Evolutionary conservation across 805 yeast genomes (phyloP).

Genomic region (Candida chauliodis): DNA sequence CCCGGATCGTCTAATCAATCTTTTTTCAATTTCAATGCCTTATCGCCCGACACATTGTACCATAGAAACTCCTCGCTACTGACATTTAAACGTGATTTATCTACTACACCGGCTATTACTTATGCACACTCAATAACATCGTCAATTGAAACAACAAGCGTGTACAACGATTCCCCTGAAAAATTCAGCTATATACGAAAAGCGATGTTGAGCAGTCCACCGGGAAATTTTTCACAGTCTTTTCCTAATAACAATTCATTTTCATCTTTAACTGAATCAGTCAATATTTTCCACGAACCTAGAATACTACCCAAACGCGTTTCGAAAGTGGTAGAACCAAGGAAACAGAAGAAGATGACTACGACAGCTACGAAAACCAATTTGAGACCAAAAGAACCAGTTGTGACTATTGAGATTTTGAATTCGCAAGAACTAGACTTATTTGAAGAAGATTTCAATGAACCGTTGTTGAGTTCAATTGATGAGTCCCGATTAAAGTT

Average conservation of each 20-base stretch:
- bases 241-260: conserved; percentile 5
- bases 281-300: not conserved
- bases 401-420: conserved; percentile 44
- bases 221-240: not conserved
- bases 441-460: conserved; percentile 39
- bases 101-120: conserved; percentile 5
- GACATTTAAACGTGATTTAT: conserved; percentile 8
- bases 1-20: conserved; percentile 3
- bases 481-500: conserved; percentile 32
- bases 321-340: conserved; percentile 2
- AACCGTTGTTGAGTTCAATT: conserved; percentile 38
- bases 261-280: conserved; percentile 9
- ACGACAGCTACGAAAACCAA: conserved; percentile 2
- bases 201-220: conserved; percentile 5
- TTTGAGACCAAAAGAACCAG: conserved; percentile 13
- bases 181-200: conserved; percentile 9
- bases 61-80: conserved; percentile 11
- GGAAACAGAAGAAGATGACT: conserved; percentile 1
- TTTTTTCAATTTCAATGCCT: not conserved
- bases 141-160: conserved; percentile 9
- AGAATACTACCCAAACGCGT: not conserved
- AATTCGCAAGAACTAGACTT: conserved; percentile 44
- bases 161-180: conserved; percentile 11
- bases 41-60: not conserved
- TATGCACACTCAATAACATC: conserved; percentile 11